Conservation (phyloP, 768 basidiomycete genomes). For the Pulveroboletus sp. region DNA sequence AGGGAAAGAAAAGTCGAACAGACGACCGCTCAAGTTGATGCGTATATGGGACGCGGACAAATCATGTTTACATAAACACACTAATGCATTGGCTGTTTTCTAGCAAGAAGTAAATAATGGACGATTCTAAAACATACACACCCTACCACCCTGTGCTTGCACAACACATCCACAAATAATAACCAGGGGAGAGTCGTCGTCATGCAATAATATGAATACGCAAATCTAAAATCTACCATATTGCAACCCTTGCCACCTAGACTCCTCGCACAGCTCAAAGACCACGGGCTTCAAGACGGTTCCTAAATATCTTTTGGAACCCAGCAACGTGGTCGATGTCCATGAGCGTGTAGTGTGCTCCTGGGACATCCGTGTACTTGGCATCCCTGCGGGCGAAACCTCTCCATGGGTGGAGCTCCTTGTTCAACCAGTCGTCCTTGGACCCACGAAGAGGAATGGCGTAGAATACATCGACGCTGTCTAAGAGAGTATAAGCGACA, state of each 20-base stretch:
- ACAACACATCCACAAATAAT: not conserved
- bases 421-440: slow-evolving; percentile 20
- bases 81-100: not conserved
- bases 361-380: slow-evolving; percentile 16
- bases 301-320: slow-evolving; percentile 25
- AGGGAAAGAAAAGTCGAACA: too few species aligned
- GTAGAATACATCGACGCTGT: slow-evolving; percentile 16
- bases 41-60: not conserved
- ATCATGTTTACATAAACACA: slow-evolving; percentile 8
- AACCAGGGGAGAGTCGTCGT: not conserved
- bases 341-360: slow-evolving; percentile 24
- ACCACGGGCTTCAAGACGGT: slow-evolving; percentile 20
- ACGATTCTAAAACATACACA: not conserved
- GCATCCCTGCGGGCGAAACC: slow-evolving; percentile 14
- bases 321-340: slow-evolving; percentile 22
- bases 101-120: not conserved
- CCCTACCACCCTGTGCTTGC: too few species aligned
- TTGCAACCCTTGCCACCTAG: too few species aligned
- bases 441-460: slow-evolving; percentile 13
- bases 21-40: not conserved
- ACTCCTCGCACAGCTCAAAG: not conserved
- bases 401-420: slow-evolving; percentile 18
- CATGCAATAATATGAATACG: not conserved
- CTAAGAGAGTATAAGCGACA: slow-evolving; percentile 2
- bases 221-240: not conserved